Base-by-base conservation (phyloP, 2,329 filamentous ascomycete species). In the Paecilomyces formosus region DNA sequence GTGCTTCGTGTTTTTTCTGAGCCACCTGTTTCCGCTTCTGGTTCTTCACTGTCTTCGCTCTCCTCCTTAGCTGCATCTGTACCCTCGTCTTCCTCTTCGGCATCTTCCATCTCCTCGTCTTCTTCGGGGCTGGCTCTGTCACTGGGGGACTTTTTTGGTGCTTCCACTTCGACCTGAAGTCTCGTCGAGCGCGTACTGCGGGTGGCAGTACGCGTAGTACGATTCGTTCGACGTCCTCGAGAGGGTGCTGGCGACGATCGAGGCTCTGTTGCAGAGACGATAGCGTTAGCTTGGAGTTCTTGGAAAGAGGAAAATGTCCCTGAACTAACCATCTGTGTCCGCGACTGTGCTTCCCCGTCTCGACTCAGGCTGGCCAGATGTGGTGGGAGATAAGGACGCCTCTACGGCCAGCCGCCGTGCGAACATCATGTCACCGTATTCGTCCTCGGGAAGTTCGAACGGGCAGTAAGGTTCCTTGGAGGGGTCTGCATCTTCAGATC, bases 361-460 rank as follows among this genome's bases (percentile, higher is more conserved):
- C 3, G 76, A 77, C 18, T 72, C 71, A 3, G 65, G 67, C 18
- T 64, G 68, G 21, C 64, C 64, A 61, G 71, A 76, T 8, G 67
- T 67, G 4, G 70, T 68, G 1, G 76, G 77, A 18, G 76, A 78
- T 12, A 70, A 68, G n/a, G 76, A 76, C 12, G 71, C 71, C 59
- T 77, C 74, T 58, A 70, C 72, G 7, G 76, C 76, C 50, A 80
- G 61, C 57, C 79, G 65, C 60, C 74, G 70, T 55, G 76, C 76
- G 64, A 80, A 80, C 77, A 79, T 81, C 70, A 79, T 66, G 24
- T 75, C 73, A 39, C 76, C 75, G 58, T 77, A 79, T 63, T 78
- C 76, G 52, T 76, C 73, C 31, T 78, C 71, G 0, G 87, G 87
- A 3, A 90, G 78, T 28, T 82, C 79, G 64, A 91, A 91, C 26